Conservation (phyloP, 306 rosid genomes). For the Senna siamea region DNA sequence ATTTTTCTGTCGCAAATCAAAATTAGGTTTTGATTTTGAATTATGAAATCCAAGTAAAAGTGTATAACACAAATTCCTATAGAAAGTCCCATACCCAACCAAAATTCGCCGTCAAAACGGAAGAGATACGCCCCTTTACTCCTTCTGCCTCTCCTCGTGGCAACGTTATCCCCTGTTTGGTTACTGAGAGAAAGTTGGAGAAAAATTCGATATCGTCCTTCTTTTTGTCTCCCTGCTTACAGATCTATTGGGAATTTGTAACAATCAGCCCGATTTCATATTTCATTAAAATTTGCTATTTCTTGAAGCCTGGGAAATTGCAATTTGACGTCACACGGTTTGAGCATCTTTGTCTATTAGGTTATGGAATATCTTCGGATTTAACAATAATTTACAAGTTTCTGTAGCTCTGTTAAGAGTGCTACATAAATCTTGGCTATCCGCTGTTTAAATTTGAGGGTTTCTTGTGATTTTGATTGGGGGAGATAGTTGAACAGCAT, state of each 20-base stretch:
- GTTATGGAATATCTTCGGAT: neutral
- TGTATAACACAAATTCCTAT: too few species aligned
- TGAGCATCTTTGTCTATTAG: neutral
- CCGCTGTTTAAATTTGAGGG: conserved; percentile 28
- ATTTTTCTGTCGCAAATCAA: too few species aligned
- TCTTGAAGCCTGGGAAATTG: neutral
- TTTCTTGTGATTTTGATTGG: neutral
- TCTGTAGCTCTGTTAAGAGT: neutral
- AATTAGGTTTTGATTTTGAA: too few species aligned
- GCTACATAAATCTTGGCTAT: neutral
- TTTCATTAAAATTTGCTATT: too few species aligned
- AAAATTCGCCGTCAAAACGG: neutral
- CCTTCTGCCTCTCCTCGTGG: neutral
- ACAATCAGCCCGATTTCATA: neutral
- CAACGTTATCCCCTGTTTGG: conserved; percentile 1
- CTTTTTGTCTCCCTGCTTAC: neutral
- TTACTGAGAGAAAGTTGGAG: neutral
- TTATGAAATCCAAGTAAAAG: too few species aligned
- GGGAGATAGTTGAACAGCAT: neutral
- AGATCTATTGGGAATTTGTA: conserved; percentile 4
- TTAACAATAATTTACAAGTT: neutral
- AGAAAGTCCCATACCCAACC: neutral
- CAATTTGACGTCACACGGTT: neutral
- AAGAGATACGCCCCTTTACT: neutral
- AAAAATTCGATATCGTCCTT: neutral